Base-by-base conservation (phyloP, 169 alveolate species). In the Plasmodium fragile region DNA sequence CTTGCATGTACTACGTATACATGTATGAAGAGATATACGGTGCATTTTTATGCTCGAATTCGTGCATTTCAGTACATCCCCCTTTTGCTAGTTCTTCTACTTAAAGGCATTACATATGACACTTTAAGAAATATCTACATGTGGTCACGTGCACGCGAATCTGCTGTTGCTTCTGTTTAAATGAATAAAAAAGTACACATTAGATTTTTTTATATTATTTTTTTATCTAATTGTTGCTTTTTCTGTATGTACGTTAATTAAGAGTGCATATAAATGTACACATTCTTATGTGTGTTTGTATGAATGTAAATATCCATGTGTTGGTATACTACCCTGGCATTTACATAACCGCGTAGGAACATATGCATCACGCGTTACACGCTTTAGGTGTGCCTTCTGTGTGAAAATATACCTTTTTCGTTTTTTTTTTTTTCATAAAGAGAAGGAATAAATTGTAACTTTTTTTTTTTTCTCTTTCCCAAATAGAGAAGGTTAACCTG, bases 201-300 rank as follows among this genome's bases (percentile, higher is more conserved):
- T 6, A 65, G 75, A 73, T 73, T 34, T 73, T 73, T 4, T 32
- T 73, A 32, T 73, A 32, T 73, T 73, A 8, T 73, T 73, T 73
- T 73, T 73, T 25, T 39, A 73, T 73, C 4, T 22, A 73, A 73
- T 39, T 18, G 53, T 73, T 49, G 25, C 59, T 49, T 73, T 73
- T 73, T 4, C 45, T 43, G 30, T 53, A 11, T 25, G 11, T 7
- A 73, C 8, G 28, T n/a, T 18, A 32, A 30, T 73, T 34, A 73
- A 16, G 53, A 34, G 53, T 39, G 22, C 53, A 73, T 25, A 34
- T 73, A 73, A 32, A 73, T 73, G 22, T 73, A 73, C 53, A 39
- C 59, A 32, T 73, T 34, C 53, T 18, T 30, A 73, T 8, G 34
- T 32, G 53, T 4, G 28, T 32, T 34, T 73, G 53, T 73, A 73